phyloP scores from a whole-genome alignment of 2,329 filamentous ascomycete species.

The Grosmannia serpens region DNA sequence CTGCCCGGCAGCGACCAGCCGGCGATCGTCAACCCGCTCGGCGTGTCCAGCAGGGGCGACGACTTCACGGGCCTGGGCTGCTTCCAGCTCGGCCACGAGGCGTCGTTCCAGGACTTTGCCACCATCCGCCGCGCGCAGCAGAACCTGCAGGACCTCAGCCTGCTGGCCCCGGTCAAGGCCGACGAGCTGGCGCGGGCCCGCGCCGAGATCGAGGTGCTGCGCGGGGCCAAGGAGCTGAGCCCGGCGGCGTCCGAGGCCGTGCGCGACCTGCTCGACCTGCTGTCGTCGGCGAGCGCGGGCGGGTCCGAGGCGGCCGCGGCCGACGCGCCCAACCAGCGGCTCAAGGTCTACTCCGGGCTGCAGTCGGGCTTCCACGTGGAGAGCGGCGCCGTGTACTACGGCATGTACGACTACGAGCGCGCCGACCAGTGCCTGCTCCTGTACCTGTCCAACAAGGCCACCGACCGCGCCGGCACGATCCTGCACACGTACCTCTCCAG shows the following conservation, averaged over 20 bases:
- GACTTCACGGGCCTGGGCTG: constrained; percentile 17
- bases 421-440: constrained; percentile 20
- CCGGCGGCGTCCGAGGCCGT: not conserved
- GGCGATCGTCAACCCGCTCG: constrained; percentile 10
- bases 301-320: not conserved
- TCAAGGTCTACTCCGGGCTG: constrained; percentile 12
- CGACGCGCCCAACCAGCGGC: constrained; percentile 3
- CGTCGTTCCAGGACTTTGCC: constrained; percentile 13
- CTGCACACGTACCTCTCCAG: constrained; percentile 31
- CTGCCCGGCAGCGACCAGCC: not conserved
- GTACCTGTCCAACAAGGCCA: constrained; percentile 28
- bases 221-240: constrained; percentile 1
- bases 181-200: constrained; percentile 13
- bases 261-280: constrained; percentile 1
- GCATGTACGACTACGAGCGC: constrained; percentile 12
- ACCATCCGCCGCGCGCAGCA: constrained; percentile 15
- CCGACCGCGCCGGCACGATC: constrained; percentile 27
- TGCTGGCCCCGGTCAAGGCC: constrained; percentile 6
- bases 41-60: constrained; percentile 10
- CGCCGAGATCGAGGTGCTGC: constrained; percentile 12
- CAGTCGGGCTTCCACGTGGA: constrained; percentile 15
- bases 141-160: constrained; percentile 13
- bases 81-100: constrained; percentile 18
- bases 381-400: constrained; percentile 13
- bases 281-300: not conserved